phyloP scores from a whole-genome alignment of 225 moss, liverwort and hornwort species.

The Sphagnum contortum region DNA sequence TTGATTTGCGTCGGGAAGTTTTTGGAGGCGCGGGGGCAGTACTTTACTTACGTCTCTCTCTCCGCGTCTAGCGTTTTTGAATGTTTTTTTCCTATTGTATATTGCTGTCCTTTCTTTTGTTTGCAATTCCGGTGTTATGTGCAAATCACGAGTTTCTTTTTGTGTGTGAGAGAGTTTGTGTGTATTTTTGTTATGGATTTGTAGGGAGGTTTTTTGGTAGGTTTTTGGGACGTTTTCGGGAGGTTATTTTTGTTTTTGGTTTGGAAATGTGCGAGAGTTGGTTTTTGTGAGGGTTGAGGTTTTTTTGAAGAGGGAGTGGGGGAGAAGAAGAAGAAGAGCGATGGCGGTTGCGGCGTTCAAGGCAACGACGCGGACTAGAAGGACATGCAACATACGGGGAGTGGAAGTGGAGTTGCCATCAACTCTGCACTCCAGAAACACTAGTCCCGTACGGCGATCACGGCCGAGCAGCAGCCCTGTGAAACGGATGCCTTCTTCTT shows the following conservation, averaged over 20 bases:
- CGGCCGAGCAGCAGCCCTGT: constrained; percentile 19
- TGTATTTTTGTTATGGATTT: neutral
- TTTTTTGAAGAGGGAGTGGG: neutral
- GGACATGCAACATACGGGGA: constrained; percentile 41
- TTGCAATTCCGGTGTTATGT: too few relatives aligned
- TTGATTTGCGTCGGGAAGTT: too few relatives aligned
- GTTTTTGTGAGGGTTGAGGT: neutral
- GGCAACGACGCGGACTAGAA: constrained; percentile 29
- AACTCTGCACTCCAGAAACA: constrained; percentile 19
- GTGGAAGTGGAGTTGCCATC: constrained; percentile 36
- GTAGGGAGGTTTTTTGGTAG: neutral
- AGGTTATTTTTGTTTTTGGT: neutral
- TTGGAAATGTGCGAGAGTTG: neutral
- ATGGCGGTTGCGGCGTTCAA: constrained; percentile 60
- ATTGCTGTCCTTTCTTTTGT: too few relatives aligned
- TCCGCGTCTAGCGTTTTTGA: too few relatives aligned
- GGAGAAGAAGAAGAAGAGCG: neutral
- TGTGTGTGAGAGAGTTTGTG: neutral
- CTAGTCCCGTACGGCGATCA: constrained; percentile 13
- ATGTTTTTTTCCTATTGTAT: too few relatives aligned
- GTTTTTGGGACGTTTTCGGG: too few relatives aligned
- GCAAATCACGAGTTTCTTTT: too few relatives aligned
- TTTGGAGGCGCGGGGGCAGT: too few relatives aligned
- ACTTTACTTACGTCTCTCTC: too few relatives aligned
- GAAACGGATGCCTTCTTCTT: constrained; percentile 9